Percentiles rank a stretch among this genome's conserved stretches.
Evolutionary conservation across 768 basidiomycete species (phyloP).

Genomic region (Coprinopsis sp.): DNA sequence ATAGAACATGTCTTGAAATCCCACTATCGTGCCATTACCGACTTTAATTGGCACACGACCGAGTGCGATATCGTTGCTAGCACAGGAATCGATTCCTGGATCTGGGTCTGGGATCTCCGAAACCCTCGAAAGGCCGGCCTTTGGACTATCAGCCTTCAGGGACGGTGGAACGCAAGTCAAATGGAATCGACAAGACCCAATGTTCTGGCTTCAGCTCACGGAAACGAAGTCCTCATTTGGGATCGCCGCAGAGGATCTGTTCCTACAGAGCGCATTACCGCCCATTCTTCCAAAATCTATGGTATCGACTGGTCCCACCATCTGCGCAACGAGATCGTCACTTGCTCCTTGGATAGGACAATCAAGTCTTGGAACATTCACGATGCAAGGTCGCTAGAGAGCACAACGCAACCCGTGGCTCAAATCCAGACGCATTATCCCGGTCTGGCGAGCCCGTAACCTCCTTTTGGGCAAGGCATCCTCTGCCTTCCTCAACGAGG

Average conservation of each 20-base stretch:
- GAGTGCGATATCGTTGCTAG: constrained; percentile 85
- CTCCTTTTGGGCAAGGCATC: constrained; percentile 90
- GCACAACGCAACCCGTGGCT: constrained; percentile 39
- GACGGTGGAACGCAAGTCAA: constrained; percentile 94
- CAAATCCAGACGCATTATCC: constrained; percentile 77
- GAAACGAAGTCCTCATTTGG: constrained; percentile 87
- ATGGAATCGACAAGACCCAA: constrained; percentile 89
- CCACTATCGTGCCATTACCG: constrained; percentile 94
- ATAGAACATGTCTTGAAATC: constrained; percentile 83
- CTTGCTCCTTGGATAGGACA: constrained; percentile 91
- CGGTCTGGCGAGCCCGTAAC: constrained; percentile 90
- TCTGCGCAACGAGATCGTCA: constrained; percentile 73
- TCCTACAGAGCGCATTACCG: constrained; percentile 67
- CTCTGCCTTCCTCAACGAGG: constrained; percentile 87
- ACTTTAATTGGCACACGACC: constrained; percentile 94
- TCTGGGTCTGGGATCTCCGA: constrained; percentile 92
- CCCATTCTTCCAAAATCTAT: constrained; percentile 90
- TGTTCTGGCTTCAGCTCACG: constrained; percentile 85
- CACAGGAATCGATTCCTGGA: constrained; percentile 89
- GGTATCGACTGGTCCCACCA: constrained; percentile 95
- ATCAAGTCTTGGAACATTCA: constrained; percentile 83
- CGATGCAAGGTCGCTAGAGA: too few species aligned
- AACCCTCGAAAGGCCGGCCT: constrained; percentile 63
- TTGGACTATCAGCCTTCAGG: constrained; percentile 51
- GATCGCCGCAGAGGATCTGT: constrained; percentile 94